A percentile compares a stretch with the other conserved stretches of the same genome.
Conservation (phyloP, 768 basidiomycete genomes). For the Lactifluus subvellereus region DNA sequence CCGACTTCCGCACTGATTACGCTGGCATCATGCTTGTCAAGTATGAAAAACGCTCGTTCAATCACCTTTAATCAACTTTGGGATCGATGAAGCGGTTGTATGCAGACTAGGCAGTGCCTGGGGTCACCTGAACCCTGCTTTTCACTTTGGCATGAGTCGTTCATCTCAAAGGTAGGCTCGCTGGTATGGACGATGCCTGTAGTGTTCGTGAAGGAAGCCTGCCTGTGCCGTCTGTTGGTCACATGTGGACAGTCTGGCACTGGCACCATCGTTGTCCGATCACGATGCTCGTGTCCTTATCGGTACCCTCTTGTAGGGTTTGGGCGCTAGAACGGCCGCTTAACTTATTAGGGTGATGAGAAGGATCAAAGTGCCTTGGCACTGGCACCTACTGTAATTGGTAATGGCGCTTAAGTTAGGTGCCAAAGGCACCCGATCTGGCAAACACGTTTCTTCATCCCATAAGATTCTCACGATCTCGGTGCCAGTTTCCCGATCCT, state of each 20-base stretch:
- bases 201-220: not conserved
- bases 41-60: not conserved
- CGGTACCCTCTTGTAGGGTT: not conserved
- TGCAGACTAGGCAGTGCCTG: not conserved
- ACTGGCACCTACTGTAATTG: not conserved
- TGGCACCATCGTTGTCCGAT: no score
- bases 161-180: not conserved
- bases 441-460: not conserved
- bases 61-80: not conserved
- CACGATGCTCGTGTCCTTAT: not conserved
- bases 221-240: no score
- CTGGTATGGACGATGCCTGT: not conserved
- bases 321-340: not conserved
- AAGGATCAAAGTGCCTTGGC: not conserved
- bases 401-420: not conserved
- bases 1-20: not conserved
- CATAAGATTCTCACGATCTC: not conserved
- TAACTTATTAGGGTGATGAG: not conserved
- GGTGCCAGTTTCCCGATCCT: not conserved
- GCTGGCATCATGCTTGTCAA: not conserved
- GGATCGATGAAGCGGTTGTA: not conserved
- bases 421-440: not conserved
- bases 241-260: no score
- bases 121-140: not conserved
- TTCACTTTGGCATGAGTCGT: not conserved